phyloP scores from a whole-genome alignment of 1,139 yeast species.

The Geotrichum phurueaensis region DNA sequence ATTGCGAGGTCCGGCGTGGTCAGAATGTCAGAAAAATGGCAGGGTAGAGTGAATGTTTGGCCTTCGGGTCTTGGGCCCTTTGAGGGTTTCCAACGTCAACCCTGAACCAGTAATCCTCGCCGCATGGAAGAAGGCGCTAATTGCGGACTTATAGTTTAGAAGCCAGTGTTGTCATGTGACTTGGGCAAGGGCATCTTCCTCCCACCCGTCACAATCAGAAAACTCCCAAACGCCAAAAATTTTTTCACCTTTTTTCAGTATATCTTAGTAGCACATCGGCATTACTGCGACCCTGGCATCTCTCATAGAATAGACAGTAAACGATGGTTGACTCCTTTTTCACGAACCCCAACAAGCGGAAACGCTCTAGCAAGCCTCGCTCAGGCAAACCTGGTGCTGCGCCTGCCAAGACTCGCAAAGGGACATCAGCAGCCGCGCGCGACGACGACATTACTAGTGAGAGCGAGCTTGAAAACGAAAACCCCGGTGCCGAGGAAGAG shows the following conservation, averaged over 20 bases:
- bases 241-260: neutral
- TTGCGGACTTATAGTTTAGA: neutral
- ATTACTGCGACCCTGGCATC: neutral
- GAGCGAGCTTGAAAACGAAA: conserved; percentile 23
- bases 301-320: conserved; percentile 1
- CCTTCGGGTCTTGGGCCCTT: neutral
- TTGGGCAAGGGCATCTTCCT: conserved; percentile 5
- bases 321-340: conserved; percentile 33
- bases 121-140: neutral
- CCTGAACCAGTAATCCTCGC: neutral
- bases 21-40: neutral
- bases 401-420: conserved; percentile 10
- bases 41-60: neutral
- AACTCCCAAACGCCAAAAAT: conserved; percentile 4
- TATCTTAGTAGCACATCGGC: neutral
- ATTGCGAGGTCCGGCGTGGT: neutral
- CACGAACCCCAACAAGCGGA: conserved; percentile 27
- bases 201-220: neutral
- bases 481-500: conserved; percentile 19
- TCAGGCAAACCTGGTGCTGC: conserved; percentile 1
- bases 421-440: conserved; percentile 12
- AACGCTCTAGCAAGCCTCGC: conserved; percentile 14
- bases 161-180: neutral
- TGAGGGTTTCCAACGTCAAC: neutral
- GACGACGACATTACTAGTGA: conserved; percentile 34